Conservation (phyloP, 352 stramenopile species). For the Globisporangium polare region DNA sequence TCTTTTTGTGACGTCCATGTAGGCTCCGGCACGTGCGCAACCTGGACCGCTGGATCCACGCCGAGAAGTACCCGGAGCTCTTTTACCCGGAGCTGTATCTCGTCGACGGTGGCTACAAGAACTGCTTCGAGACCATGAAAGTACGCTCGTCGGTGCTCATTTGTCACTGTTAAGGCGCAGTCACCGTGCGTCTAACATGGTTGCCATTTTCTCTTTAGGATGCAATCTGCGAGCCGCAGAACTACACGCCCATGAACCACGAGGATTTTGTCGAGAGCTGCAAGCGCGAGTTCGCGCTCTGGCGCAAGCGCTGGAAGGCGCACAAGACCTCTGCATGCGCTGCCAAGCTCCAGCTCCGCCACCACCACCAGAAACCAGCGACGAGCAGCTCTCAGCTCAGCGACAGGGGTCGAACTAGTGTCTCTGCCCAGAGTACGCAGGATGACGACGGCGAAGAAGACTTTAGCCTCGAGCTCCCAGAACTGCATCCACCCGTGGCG, state of each 20-base stretch:
- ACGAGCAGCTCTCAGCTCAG: neutral
- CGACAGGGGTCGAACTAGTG: neutral
- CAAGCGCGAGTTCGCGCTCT: constrained; percentile 42
- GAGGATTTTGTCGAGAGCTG: constrained; percentile 36
- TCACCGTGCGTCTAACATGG: neutral
- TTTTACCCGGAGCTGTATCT: constrained; percentile 71
- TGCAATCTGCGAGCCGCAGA: constrained; percentile 29
- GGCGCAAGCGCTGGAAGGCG: constrained; percentile 41
- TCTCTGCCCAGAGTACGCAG: neutral
- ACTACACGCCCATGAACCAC: constrained; percentile 53
- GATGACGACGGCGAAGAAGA: neutral
- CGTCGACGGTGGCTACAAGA: constrained; percentile 69
- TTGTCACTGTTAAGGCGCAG: too few relatives aligned
- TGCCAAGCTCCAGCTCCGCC: constrained; percentile 29
- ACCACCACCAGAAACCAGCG: neutral
- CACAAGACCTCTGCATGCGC: constrained; percentile 41
- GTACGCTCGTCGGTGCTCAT: constrained; percentile 1
- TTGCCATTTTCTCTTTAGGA: constrained; percentile 5
- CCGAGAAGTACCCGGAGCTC: constrained; percentile 49
- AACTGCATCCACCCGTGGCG: neutral
- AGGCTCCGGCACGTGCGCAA: constrained; percentile 58
- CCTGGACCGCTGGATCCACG: constrained; percentile 56
- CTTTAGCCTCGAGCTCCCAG: neutral
- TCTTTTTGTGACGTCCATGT: neutral
- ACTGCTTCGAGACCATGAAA: constrained; percentile 52